Base-by-base conservation (phyloP, 331 rosid genomes). In the Dryas integrifolia region DNA sequence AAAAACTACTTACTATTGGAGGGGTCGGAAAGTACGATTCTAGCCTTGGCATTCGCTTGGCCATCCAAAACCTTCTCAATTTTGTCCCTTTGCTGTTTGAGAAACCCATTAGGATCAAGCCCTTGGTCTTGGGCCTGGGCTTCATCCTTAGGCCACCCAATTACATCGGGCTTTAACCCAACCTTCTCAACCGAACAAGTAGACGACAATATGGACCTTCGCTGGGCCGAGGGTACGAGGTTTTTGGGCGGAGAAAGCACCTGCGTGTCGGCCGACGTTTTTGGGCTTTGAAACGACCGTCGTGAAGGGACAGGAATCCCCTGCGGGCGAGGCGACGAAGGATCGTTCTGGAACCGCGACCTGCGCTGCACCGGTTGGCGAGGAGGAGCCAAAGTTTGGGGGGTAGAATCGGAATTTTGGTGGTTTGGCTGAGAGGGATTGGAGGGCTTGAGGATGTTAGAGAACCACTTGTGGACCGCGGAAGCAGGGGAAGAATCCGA, bases 231-330 rank as follows among this genome's bases (percentile, higher is more conserved):
- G 38, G 89, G 85, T 6, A 87, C 80, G 0, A 86, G 86, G 6
- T 82, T 83, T 72, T 83, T 87, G 5, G 98, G 98, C 9, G 98
- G 96, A 0, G 97, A 92, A 8, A 92, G 78, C 61, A 85, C 58
- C 8, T 18, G 69, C 24, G 66, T 58, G 12, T 87, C 85, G n/a
- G 84, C 76, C 35, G 71, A 58, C 5, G 81, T 62, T 2, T 72
- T 38, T 0, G 73, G 63, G 38, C 57, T 49, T 70, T 73, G 82
- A 58, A 83, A 76, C 5, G 62, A 81, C 59, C 82, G 73, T 9
- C 82, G 55, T 4, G 84, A 74, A 39, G 86, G 74, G 53, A 73
- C 12, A 0, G 72, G 88, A 72, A 81, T 80, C 14, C 81, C 90
- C 43, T 73, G 90, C 7, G 82, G 72, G 4, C 59, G 72, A 75